Evolutionary conservation across 352 stramenopile species (phyloP).

Genomic region (Phytophthora macrochlamydospora): DNA sequence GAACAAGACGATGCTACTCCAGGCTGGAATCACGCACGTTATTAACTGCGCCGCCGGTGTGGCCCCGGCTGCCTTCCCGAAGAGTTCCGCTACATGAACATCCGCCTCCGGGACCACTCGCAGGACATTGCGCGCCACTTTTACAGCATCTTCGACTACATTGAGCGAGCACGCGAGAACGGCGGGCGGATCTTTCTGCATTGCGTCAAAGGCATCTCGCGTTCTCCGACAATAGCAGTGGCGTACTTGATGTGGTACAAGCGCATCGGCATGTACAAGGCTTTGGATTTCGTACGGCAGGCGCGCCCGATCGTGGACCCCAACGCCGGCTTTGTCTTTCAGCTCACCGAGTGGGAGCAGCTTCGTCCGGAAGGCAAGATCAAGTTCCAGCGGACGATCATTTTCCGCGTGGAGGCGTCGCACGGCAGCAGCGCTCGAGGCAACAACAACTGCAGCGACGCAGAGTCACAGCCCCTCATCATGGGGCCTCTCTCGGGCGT

Average conservation of each 20-base stretch:
- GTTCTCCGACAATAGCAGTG: conserved; percentile 88
- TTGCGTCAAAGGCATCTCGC: conserved; percentile 89
- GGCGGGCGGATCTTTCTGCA: conserved; percentile 87
- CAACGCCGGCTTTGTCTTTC: conserved; percentile 90
- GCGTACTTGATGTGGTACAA: conserved; percentile 92
- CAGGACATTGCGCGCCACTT: conserved; percentile 88
- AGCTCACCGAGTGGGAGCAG: conserved; percentile 89
- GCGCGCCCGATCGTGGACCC: conserved; percentile 80
- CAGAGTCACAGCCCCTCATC: conserved; percentile 49
- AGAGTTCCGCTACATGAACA: conserved; percentile 86
- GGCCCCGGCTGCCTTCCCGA: conserved; percentile 73
- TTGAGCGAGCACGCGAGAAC: conserved; percentile 69
- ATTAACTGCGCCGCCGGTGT: conserved; percentile 89
- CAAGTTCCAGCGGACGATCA: conserved; percentile 52
- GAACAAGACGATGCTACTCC: conserved; percentile 68
- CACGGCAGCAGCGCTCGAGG: conserved; percentile 44
- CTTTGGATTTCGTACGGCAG: conserved; percentile 79
- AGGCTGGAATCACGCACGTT: conserved; percentile 87
- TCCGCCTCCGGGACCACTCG: conserved; percentile 88
- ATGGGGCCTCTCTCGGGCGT: conserved; percentile 60
- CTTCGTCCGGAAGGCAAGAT: conserved; percentile 56
- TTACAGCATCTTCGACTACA: conserved; percentile 90
- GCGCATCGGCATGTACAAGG: conserved; percentile 78
- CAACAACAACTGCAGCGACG: conserved; percentile 20
- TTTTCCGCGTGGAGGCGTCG: conserved; percentile 76